Evolutionary conservation across 805 yeast species (phyloP).

Genomic region (Priceomyces fermenticarens): DNA sequence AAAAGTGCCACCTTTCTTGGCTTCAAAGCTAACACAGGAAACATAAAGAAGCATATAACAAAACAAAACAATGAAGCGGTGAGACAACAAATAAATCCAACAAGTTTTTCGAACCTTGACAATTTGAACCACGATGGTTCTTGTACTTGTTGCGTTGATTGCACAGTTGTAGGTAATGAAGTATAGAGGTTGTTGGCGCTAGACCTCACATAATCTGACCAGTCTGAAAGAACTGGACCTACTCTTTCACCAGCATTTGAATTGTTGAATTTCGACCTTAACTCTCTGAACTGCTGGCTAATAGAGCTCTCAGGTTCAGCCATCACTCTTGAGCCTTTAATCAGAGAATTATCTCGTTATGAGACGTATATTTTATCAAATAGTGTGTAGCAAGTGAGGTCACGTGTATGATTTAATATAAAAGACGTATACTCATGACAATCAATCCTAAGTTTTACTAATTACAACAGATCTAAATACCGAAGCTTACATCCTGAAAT

Average conservation of each 20-base stretch:
- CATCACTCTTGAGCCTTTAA: conserved; percentile 10
- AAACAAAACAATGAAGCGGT: conserved; percentile 80
- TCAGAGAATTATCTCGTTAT: background rate
- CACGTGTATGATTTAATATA: too few relatives aligned
- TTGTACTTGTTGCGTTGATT: conserved; percentile 30
- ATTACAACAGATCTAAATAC: too few relatives aligned
- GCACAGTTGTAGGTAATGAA: conserved; percentile 58
- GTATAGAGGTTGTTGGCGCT: conserved; percentile 58
- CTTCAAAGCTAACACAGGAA: conserved; percentile 84
- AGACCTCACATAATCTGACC: conserved; percentile 41
- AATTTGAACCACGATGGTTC: conserved; percentile 79
- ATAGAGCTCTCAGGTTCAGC: conserved; percentile 32
- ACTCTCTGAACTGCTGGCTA: conserved; percentile 31
- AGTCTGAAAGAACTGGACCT: conserved; percentile 34
- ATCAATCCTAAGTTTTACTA: too few relatives aligned
- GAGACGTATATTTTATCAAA: background rate
- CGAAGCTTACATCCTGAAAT: too few relatives aligned
- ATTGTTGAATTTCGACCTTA: conserved; percentile 18
- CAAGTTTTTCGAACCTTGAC: conserved; percentile 74
- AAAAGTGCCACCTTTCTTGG: conserved; percentile 88
- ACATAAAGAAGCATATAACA: conserved; percentile 71
- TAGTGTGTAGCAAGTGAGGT: too few relatives aligned
- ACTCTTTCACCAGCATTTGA: conserved; percentile 8
- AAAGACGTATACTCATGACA: too few relatives aligned
- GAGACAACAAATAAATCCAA: conserved; percentile 75